Evolutionary conservation across 192 early-diverging fungal species (phyloP).

Genomic region (Dissophora globulifera): DNA sequence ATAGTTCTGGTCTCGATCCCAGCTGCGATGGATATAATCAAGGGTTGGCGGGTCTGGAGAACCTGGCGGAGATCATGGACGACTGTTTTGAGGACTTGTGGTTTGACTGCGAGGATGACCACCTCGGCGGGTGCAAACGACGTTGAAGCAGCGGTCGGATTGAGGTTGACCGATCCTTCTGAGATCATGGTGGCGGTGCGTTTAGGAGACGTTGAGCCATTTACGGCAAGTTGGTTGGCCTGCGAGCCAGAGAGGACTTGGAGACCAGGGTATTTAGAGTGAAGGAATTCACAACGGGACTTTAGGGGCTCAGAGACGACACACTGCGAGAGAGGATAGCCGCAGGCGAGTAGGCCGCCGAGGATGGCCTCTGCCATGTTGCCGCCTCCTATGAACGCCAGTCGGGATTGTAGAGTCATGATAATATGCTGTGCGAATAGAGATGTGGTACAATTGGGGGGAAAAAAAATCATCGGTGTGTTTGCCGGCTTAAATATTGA

Average conservation of each 20-base stretch:
- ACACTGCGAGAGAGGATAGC: slow-evolving; percentile 74
- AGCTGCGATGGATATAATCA: slow-evolving; percentile 91
- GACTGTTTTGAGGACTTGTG: slow-evolving; percentile 84
- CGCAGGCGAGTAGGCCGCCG: slow-evolving; percentile 83
- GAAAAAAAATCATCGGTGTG: too few relatives aligned
- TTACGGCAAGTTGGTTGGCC: slow-evolving; percentile 71
- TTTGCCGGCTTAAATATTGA: too few relatives aligned
- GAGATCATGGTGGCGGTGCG: slow-evolving; percentile 15
- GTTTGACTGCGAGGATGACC: slow-evolving; percentile 91
- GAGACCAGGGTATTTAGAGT: slow-evolving; percentile 68
- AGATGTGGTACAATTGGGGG: too few relatives aligned
- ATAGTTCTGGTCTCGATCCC: slow-evolving; percentile 84
- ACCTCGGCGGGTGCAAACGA: slow-evolving; percentile 65
- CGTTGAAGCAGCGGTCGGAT: slow-evolving; percentile 17
- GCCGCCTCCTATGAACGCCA: slow-evolving; percentile 90
- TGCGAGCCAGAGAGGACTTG: slow-evolving; percentile 58
- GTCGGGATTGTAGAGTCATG: slow-evolving; percentile 33
- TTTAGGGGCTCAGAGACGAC: slow-evolving; percentile 84
- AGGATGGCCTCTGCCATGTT: slow-evolving; percentile 97
- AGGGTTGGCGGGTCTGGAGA: slow-evolving; percentile 65
- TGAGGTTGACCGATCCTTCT: slow-evolving; percentile 33
- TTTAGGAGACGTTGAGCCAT: slow-evolving; percentile 50
- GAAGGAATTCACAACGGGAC: slow-evolving; percentile 70
- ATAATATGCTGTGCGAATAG: too few relatives aligned
- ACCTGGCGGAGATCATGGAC: slow-evolving; percentile 65